Evolutionary conservation across 345 rosid genomes (phyloP).

Genomic region (Sonneratia alba): DNA sequence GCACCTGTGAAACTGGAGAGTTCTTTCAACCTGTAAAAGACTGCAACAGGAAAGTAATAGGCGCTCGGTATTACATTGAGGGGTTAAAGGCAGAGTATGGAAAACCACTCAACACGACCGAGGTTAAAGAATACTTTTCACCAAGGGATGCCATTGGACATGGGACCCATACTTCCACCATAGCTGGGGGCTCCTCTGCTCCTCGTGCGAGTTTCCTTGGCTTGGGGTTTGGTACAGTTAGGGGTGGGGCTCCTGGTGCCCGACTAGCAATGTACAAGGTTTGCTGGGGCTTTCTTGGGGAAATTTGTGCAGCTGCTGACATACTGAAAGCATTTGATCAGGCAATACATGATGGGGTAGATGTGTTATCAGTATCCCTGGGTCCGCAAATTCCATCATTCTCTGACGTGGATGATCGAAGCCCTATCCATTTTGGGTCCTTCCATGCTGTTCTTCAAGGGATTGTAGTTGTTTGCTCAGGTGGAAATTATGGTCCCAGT

Average conservation of each 20-base stretch:
- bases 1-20: slow-evolving; percentile 25
- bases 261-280: slow-evolving; percentile 36
- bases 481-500: slow-evolving; percentile 20
- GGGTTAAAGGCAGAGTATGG: slow-evolving; percentile 22
- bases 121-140: slow-evolving; percentile 10
- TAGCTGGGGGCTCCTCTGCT: slow-evolving; percentile 36
- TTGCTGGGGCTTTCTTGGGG: slow-evolving; percentile 16
- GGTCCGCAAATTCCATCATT: slow-evolving; percentile 17
- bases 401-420: slow-evolving; percentile 5
- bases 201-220: slow-evolving; percentile 30
- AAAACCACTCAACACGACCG: slow-evolving; percentile 7
- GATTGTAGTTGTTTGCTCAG: slow-evolving; percentile 19
- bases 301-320: slow-evolving; percentile 17
- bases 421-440: slow-evolving; percentile 12
- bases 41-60: slow-evolving; percentile 40
- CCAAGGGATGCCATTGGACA: slow-evolving; percentile 34
- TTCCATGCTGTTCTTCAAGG: slow-evolving; percentile 22
- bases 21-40: slow-evolving; percentile 20
- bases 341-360: slow-evolving; percentile 21
- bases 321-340: slow-evolving; percentile 24
- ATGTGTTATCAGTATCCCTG: slow-evolving; percentile 24
- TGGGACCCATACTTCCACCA: slow-evolving; percentile 44
- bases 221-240: slow-evolving; percentile 26
- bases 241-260: slow-evolving; percentile 33
- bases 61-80: slow-evolving; percentile 29